Conservation (phyloP, 2,329 filamentous ascomycete genomes). For the Penicillium rolfsii region DNA sequence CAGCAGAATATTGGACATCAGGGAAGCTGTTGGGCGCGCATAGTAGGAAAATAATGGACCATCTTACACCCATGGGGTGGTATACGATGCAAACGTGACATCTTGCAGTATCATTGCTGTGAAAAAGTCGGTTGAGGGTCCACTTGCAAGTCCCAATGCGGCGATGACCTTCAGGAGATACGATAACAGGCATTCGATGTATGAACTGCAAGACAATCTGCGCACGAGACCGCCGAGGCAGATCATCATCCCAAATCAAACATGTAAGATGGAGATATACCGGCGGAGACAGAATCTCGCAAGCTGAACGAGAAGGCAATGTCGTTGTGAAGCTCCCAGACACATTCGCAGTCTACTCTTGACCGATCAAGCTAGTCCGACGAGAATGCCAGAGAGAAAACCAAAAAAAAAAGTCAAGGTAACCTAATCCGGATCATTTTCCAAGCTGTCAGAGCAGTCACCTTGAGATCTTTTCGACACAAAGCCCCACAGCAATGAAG, state of each 20-base stretch:
- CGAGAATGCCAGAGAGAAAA: neutral
- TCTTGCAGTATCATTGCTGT: conserved; percentile 32
- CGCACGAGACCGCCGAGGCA: neutral
- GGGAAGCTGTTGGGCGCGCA: conserved; percentile 23
- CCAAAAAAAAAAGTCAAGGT: neutral
- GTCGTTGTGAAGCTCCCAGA: neutral
- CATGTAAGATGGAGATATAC: neutral
- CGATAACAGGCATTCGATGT: neutral
- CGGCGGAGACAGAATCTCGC: too few relatives aligned
- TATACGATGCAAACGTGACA: conserved; percentile 35
- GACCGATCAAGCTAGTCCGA: neutral
- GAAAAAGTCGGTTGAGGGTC: conserved; percentile 15
- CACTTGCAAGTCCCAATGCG: conserved; percentile 25
- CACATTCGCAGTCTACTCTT: neutral
- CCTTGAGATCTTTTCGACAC: neutral
- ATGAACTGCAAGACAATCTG: neutral
- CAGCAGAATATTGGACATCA: conserved; percentile 23
- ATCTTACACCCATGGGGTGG: conserved; percentile 21
- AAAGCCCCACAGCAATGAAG: neutral
- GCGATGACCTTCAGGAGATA: conserved; percentile 9
- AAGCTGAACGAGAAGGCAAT: too few relatives aligned
- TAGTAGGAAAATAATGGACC: conserved; percentile 15
- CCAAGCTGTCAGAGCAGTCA: neutral
- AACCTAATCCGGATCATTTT: neutral
- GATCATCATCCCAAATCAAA: neutral